These are phyloP conservation scores for Leishmania tarentolae DNA, from an alignment of 208 protist genomes.

Conservation along the genomic window DNA sequence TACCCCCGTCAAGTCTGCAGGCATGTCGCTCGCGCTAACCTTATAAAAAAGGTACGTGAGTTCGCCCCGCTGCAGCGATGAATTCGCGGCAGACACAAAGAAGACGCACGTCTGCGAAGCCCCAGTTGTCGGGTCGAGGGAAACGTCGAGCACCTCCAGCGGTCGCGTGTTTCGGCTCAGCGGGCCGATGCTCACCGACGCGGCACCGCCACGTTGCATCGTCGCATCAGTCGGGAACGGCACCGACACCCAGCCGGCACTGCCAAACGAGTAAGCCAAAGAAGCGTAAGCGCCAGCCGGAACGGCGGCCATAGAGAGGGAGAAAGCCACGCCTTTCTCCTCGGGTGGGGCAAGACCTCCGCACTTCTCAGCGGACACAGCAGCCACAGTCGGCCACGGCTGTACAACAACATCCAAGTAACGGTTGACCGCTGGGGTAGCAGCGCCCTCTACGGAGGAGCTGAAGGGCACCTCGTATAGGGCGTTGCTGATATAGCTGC, in stretches of 20 bases:
- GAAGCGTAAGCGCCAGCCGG: conserved; percentile 33
- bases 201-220: conserved; percentile 16
- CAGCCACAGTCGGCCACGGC: conserved; percentile 10
- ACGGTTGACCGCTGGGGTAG: conserved; percentile 5
- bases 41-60: conserved; percentile 40
- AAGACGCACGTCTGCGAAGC: conserved; percentile 50
- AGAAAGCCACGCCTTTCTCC: conserved; percentile 12
- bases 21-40: conserved; percentile 15
- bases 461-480: conserved; percentile 52
- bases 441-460: conserved; percentile 16
- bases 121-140: conserved; percentile 28
- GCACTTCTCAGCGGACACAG: conserved; percentile 12
- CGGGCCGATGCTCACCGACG: conserved; percentile 24
- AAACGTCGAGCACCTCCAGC: conserved; percentile 35
- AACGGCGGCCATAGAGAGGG: conserved; percentile 16
- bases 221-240: conserved; percentile 11
- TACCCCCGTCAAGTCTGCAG: conserved; percentile 13
- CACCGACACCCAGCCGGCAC: conserved; percentile 16
- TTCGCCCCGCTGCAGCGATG: background rate
- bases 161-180: conserved; percentile 22
- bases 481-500: conserved; percentile 34
- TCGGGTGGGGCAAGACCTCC: conserved; percentile 18
- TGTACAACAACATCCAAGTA: conserved; percentile 18
- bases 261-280: conserved; percentile 22
- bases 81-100: conserved; percentile 35